phyloP scores from a whole-genome alignment of 495 filamentous ascomycete genomes.

The Penicillium dipodomyicola region DNA sequence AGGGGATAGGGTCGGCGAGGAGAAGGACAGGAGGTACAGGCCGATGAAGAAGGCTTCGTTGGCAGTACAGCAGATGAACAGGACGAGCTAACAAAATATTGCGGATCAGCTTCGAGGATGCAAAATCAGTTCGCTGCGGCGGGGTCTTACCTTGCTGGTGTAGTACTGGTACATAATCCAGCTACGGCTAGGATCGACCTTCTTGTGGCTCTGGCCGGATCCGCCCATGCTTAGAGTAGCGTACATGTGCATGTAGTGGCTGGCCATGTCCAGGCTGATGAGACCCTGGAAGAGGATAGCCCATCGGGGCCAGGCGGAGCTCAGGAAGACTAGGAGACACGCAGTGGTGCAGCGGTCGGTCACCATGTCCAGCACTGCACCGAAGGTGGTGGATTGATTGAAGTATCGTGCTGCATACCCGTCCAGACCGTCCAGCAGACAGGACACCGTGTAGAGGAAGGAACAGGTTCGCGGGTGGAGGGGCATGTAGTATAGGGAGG shows the following conservation, averaged over 20 bases:
- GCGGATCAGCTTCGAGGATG: not conserved
- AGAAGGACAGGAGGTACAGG: constrained; percentile 96
- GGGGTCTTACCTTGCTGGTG: constrained; percentile 72
- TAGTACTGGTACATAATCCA: constrained; percentile 93
- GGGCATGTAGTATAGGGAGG: constrained; percentile 97
- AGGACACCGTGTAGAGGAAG: constrained; percentile 85
- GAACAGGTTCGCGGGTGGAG: constrained; percentile 93
- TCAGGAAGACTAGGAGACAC: constrained; percentile 89
- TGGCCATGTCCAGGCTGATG: constrained; percentile 87
- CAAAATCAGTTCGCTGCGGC: not conserved
- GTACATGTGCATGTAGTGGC: constrained; percentile 99
- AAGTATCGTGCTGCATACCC: constrained; percentile 86
- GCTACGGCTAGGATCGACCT: constrained; percentile 63
- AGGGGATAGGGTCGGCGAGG: constrained; percentile 78
- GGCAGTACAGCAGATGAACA: constrained; percentile 84
- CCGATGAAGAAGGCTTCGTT: constrained; percentile 98
- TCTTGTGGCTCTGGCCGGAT: constrained; percentile 81
- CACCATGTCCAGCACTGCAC: constrained; percentile 96
- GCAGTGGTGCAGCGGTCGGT: constrained; percentile 93
- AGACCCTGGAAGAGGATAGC: constrained; percentile 88
- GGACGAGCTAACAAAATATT: constrained; percentile 61
- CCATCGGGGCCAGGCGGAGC: constrained; percentile 89
- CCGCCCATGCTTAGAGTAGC: constrained; percentile 80
- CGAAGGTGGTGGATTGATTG: constrained; percentile 88
- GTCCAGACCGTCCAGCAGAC: constrained; percentile 90